Base-by-base conservation (phyloP, 805 yeast species). In the Hanseniaspora mollemarum region DNA sequence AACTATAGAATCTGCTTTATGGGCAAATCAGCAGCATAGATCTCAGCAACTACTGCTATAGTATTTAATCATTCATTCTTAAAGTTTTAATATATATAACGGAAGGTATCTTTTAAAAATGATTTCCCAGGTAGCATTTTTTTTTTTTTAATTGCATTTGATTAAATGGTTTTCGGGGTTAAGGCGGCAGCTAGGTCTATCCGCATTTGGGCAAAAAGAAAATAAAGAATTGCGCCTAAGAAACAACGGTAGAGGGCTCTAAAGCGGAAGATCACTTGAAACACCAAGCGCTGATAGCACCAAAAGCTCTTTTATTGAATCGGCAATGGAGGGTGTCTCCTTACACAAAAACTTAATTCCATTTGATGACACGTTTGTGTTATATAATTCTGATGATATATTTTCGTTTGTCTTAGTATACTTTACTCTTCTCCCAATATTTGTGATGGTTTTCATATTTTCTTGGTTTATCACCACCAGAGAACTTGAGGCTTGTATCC, bases 1-100 rank as follows among this genome's bases (percentile, higher is more conserved):
- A 68, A 87, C 96, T 12, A 79, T 77, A 63, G 92, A 83, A 60
- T 85, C 95, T n/a, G 96, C 96, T 8, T 78, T 88, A 68, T 92
- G 97, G 97, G 96, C 98, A 15, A 77, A 92, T 58, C 95, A 84
- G 60, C 95, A 70, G 55, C 67, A 64, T 51, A 63, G 62, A 42
- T 55, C 54, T 41, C 67, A 64, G 56, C 44, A 62, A 33, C 55
- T 62, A 1, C 49, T 62, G 51, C 59, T 55, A 57, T 53, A 56
- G 44, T 24, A 12, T 25, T 3, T n/a, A 18, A 8, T 21, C 26
- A 38, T 3, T n/a, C 24, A 38, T 38, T n/a, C n/a, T n/a, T n/a
- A n/a, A n/a, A n/a, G n/a, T n/a, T n/a, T n/a, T n/a, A n/a, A n/a
- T n/a, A n/a, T n/a, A n/a, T n/a, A n/a, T n/a, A n/a, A n/a, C n/a